These are phyloP conservation scores for Suillus placidus DNA, from an alignment of 768 basidiomycete species.

Conservation along the genomic window DNA sequence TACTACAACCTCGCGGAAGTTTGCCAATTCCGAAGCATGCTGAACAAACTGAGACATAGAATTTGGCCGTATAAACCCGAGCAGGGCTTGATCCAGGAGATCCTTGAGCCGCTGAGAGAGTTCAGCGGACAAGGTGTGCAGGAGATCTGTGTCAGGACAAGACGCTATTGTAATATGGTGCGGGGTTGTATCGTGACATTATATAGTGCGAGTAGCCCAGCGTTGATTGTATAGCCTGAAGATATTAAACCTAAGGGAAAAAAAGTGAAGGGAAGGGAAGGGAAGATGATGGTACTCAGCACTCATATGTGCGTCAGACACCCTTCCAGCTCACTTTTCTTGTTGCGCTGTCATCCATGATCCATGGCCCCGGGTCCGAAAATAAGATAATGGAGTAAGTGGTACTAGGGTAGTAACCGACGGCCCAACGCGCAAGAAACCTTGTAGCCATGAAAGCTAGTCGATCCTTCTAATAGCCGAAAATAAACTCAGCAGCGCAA, in stretches of 20 bases:
- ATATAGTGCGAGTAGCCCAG: background rate
- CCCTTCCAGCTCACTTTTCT: background rate
- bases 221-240: background rate
- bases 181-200: background rate
- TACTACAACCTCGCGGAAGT: background rate
- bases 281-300: background rate
- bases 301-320: background rate
- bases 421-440: too few relatives aligned
- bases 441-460: too few relatives aligned
- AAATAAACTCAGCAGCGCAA: too few relatives aligned
- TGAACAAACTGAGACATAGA: slow-evolving; percentile 1
- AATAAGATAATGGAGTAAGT: too few relatives aligned
- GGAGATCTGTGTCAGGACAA: background rate
- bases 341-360: background rate
- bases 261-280: background rate
- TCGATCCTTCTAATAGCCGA: too few relatives aligned
- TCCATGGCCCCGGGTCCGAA: too few relatives aligned
- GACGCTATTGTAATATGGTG: background rate
- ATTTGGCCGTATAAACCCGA: slow-evolving; percentile 5
- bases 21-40: background rate
- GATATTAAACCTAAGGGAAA: background rate
- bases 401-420: too few relatives aligned
- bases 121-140: background rate
- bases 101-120: slow-evolving; percentile 7
- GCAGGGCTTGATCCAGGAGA: background rate